These are phyloP conservation scores for Ceratobasidium sp. DNA, from an alignment of 1,284 basidiomycete species.

Conservation along the genomic window DNA sequence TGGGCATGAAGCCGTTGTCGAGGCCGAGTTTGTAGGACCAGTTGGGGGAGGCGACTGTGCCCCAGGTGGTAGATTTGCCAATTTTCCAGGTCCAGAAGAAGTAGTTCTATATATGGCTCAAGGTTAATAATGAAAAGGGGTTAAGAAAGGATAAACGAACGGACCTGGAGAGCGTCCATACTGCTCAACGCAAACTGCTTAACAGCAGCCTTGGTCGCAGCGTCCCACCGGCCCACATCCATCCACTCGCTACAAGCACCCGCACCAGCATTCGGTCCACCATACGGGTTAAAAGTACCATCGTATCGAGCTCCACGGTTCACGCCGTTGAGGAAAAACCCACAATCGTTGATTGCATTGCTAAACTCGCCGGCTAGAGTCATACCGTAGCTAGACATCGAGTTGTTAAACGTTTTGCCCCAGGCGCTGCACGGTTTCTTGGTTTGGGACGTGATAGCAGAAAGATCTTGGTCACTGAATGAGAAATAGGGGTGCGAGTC, in stretches of 20 bases:
- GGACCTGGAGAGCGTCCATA: slow-evolving; percentile 62
- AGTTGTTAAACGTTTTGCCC: slow-evolving; percentile 66
- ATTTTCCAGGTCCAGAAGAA: slow-evolving; percentile 99
- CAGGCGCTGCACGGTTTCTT: slow-evolving; percentile 76
- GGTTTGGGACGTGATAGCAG: slow-evolving; percentile 57
- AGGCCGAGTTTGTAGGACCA: slow-evolving; percentile 93
- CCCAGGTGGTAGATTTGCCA: slow-evolving; percentile 68
- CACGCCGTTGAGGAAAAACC: slow-evolving; percentile 72
- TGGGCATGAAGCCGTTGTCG: slow-evolving; percentile 88
- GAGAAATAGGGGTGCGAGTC: slow-evolving; percentile 87
- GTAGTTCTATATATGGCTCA: slow-evolving; percentile 71
- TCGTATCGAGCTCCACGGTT: slow-evolving; percentile 60
- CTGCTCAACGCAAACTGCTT: slow-evolving; percentile 77
- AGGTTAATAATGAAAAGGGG: background rate
- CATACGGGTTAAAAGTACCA: slow-evolving; percentile 57
- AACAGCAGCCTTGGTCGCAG: slow-evolving; percentile 72
- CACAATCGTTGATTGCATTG: slow-evolving; percentile 89
- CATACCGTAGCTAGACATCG: slow-evolving; percentile 76
- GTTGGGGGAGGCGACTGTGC: slow-evolving; percentile 77
- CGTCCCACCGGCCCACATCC: slow-evolving; percentile 76
- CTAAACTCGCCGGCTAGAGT: slow-evolving; percentile 86
- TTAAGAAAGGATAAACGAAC: slow-evolving; percentile 32
- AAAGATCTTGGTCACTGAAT: slow-evolving; percentile 67
- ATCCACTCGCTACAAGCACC: slow-evolving; percentile 80
- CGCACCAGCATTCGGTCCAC: slow-evolving; percentile 46